phyloP scores from a whole-genome alignment of 495 filamentous ascomycete genomes.

The Penicillium verhagenii region DNA sequence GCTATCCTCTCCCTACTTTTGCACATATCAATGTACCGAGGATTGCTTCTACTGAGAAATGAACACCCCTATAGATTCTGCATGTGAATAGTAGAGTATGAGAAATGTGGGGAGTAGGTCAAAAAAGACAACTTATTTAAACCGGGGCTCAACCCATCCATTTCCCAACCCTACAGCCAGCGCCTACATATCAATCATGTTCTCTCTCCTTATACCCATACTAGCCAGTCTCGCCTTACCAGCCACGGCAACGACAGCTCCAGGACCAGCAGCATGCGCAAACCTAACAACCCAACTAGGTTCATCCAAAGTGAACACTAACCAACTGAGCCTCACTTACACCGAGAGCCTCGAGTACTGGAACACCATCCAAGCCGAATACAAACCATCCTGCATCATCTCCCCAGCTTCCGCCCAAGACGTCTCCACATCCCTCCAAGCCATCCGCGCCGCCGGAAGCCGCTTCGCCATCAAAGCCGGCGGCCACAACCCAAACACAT shows the following conservation, averaged over 20 bases:
- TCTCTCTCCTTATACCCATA: slow-evolving; percentile 3
- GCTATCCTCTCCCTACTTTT: neutral
- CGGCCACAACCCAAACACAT: slow-evolving; percentile 45
- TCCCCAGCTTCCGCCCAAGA: slow-evolving; percentile 26
- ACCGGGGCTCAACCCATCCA: neutral
- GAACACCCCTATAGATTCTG: too few species aligned
- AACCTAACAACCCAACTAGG: slow-evolving; percentile 22
- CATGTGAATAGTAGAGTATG: neutral
- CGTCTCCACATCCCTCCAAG: slow-evolving; percentile 26
- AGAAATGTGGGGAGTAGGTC: neutral
- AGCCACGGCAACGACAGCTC: slow-evolving; percentile 8
- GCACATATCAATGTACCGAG: neutral
- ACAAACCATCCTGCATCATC: slow-evolving; percentile 34
- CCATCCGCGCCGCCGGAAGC: slow-evolving; percentile 23
- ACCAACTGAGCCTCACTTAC: slow-evolving; percentile 16
- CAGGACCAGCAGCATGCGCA: slow-evolving; percentile 21
- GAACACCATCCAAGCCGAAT: slow-evolving; percentile 39
- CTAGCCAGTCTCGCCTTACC: slow-evolving; percentile 7
- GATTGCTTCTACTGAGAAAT: neutral
- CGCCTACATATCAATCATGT: neutral
- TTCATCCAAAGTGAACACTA: slow-evolving; percentile 22
- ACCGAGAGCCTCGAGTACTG: slow-evolving; percentile 39
- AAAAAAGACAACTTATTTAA: neutral
- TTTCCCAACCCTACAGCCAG: neutral
- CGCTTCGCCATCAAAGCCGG: slow-evolving; percentile 49